A percentile compares a stretch with the other conserved stretches of the same genome.
Conservation (phyloP, 129 eudicot species). For the Artemisia tridentata region DNA sequence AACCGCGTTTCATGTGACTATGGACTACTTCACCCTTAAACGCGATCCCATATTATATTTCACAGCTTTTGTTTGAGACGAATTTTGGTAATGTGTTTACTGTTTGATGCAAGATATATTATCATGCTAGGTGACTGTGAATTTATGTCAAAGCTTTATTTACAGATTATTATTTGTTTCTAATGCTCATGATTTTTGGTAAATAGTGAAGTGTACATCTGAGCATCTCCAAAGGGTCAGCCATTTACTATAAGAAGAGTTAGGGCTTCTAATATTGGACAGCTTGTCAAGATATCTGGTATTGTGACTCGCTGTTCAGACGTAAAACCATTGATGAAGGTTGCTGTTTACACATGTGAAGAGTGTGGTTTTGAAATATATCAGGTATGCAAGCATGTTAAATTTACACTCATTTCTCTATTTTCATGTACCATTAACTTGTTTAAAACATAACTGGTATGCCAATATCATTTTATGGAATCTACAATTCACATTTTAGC, state of each 20-base stretch:
- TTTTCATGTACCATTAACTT: too few relatives aligned
- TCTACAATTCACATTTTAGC: neutral
- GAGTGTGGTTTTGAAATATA: slow-evolving; percentile 96
- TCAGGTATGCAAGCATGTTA: slow-evolving; percentile 47
- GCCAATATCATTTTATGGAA: too few relatives aligned
- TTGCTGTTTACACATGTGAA: slow-evolving; percentile 86
- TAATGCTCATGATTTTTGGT: slow-evolving; percentile 5
- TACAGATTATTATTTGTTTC: neutral
- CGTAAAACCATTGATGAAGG: slow-evolving; percentile 94
- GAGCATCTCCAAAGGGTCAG: slow-evolving; percentile 75
- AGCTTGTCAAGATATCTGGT: slow-evolving; percentile 89
- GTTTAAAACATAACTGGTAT: too few relatives aligned
- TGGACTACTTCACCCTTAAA: too few relatives aligned
- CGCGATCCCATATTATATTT: too few relatives aligned
- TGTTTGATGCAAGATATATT: too few relatives aligned
- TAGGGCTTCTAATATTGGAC: slow-evolving; percentile 88
- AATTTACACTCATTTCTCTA: too few relatives aligned
- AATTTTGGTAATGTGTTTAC: too few relatives aligned
- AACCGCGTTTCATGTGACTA: too few relatives aligned
- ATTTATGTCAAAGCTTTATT: neutral
- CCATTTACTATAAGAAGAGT: slow-evolving; percentile 92
- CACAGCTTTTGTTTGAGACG: too few relatives aligned
- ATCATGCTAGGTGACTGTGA: slow-evolving; percentile 32
- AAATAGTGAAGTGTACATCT: slow-evolving; percentile 75
- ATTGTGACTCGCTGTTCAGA: slow-evolving; percentile 92